Base-by-base conservation (phyloP, 208 protist species). In the Leishmania lainsoni region DNA sequence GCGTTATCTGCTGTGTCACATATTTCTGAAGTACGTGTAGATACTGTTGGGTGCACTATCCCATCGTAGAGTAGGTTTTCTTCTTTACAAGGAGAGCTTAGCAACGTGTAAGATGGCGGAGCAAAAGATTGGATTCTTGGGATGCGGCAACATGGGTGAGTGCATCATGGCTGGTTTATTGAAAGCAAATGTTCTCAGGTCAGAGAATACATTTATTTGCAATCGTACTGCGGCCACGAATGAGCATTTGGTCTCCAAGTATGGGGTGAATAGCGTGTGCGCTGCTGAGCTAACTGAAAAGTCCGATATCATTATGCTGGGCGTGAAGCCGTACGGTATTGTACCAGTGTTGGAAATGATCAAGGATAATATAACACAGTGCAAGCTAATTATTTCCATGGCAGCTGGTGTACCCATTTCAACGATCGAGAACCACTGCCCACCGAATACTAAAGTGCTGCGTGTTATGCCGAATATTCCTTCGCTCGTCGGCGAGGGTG, bases 401-500 rank as follows among this genome's bases (percentile, higher is more conserved):
- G 96, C 96, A 8, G 98, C 97, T 2, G 97, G 97, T 17, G 90
- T 99, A 2, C 90, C 80, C 6, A 87, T 98, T 42, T 83, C 78
- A 9, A 87, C 87, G 10, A 93, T 99, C 61, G 87, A 96, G 69
- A 84, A 85, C 26, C 66, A 89, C n/a, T 86, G 98, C 5, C 81
- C 79, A 0, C 61, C 74, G 3, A 78, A 81, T 2, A 48, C 87
- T 48, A 92, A 94, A 48, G 82, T 99, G 10, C 81, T 99, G 5
- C 93, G 99, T 39, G 97, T 98, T 1, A 99, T 99, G 98, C 99
- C 99, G 20, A 99, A 99, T 83, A 89, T 98, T 6, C 93, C 98
- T 0, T 86, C 83, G 10, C 81, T 93, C 61, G 96, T 99, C 14
- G 88, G 93, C 22, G 86, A 89, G 42, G 90, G 90, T 39, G 90